phyloP scores from a whole-genome alignment of 2,329 filamentous ascomycete genomes.

The Trichoderma sp. region DNA sequence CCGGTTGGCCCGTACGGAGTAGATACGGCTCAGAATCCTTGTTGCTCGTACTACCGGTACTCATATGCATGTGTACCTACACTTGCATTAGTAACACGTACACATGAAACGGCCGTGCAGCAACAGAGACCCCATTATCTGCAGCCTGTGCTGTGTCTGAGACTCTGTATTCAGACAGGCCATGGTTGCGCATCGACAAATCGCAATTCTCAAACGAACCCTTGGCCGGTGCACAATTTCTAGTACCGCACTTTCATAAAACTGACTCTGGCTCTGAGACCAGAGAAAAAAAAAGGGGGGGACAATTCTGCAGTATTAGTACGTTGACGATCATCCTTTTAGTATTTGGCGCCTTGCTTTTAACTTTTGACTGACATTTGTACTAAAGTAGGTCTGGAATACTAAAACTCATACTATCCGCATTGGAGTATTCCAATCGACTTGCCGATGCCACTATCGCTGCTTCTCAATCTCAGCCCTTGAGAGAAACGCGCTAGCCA shows the following conservation, averaged over 20 bases:
- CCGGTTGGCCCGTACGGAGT: not conserved
- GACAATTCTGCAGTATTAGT: not conserved
- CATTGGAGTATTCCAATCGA: not conserved
- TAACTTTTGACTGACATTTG: not conserved
- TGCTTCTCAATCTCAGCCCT: not conserved
- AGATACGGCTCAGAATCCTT: not conserved
- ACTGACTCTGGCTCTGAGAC: not conserved
- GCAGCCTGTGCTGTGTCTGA: not conserved
- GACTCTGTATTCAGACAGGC: conserved; percentile 5
- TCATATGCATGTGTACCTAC: not conserved
- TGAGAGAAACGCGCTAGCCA: not conserved
- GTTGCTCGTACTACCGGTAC: not conserved
- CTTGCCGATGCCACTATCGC: not conserved
- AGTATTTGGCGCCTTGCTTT: not conserved
- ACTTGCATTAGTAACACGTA: not conserved
- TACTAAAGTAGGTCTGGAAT: not conserved
- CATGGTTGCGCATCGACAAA: not conserved
- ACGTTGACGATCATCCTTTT: not conserved
- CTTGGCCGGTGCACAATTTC: not conserved
- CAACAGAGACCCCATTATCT: conserved; percentile 11
- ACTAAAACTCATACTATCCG: not conserved
- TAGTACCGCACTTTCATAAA: not conserved
- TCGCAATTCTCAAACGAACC: not conserved
- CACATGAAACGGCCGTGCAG: not conserved
- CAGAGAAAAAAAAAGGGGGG: not conserved